phyloP scores from a whole-genome alignment of 176 grass and related monocot species.

The Avena eriantha region DNA sequence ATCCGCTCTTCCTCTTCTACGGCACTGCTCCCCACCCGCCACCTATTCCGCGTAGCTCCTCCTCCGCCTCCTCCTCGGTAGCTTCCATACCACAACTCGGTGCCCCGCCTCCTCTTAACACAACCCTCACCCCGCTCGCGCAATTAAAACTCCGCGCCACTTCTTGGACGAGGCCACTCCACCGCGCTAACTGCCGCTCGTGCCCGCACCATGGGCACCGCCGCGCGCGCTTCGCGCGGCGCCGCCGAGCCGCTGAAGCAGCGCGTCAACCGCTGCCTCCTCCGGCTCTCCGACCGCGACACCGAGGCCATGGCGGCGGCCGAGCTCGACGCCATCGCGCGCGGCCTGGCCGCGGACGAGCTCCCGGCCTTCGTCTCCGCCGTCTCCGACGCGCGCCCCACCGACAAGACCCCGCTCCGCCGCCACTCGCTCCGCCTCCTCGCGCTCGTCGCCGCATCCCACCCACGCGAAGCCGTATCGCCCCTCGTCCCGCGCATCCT shows the following conservation, averaged over 20 bases:
- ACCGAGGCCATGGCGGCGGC: constrained; percentile 92
- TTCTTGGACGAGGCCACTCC: not conserved
- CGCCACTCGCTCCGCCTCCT: constrained; percentile 86
- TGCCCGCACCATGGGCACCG: constrained; percentile 51
- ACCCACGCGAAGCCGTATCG: constrained; percentile 61
- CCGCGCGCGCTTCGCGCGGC: constrained; percentile 17
- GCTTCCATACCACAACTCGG: constrained; percentile 51
- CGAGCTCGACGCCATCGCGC: constrained; percentile 91
- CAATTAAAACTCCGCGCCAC: constrained; percentile 33
- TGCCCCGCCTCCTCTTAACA: constrained; percentile 7
- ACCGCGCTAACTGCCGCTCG: not conserved
- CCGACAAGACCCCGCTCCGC: constrained; percentile 90
- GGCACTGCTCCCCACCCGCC: constrained; percentile 8
- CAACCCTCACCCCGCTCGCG: not conserved
- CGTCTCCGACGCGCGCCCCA: constrained; percentile 86
- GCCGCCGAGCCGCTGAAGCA: constrained; percentile 62
- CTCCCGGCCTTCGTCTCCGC: constrained; percentile 82
- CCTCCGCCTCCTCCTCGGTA: not conserved
- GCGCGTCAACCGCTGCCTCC: constrained; percentile 92
- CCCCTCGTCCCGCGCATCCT: constrained; percentile 91
- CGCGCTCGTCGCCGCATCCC: constrained; percentile 65
- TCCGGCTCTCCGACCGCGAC: constrained; percentile 87
- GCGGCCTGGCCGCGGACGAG: constrained; percentile 59
- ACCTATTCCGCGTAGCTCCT: constrained; percentile 26
- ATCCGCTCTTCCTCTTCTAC: constrained; percentile 1